Evolutionary conservation across 208 protist genomes (phyloP), one percentile per base, ranked within the genome.

Genomic region (Balamuthia mandrillaris): DNA sequence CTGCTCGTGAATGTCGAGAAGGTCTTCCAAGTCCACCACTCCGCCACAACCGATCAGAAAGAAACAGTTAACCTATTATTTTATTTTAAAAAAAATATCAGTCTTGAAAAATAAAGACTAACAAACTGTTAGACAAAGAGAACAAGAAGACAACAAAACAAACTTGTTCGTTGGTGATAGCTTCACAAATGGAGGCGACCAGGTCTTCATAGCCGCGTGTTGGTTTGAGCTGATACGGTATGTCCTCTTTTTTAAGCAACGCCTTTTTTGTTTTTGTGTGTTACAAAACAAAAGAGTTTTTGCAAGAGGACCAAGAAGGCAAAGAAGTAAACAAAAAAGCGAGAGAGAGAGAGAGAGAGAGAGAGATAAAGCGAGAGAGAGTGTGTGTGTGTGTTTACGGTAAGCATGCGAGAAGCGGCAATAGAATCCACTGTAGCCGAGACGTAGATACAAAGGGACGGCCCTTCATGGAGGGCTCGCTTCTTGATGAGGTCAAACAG

Each of bases 11-110:
- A 82, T 24, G 39, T 42, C 74, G 18, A 82, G 52, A 4, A 82
- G 35, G 6, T 27, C 39, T 7, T 24, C 74, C n/a, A 82, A 35
- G 52, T 82, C 74, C 7, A 82, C 74, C 52, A 66, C 65, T 24
- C 39, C 74, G 10, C 74, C 74, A 39, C 74, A 82, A 39, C 65
- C 65, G 35, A 82, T 39, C 18, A 82, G 52, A 10, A 82, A 82
- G 21, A 82, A 54, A 0, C 52, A 33, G 0, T 49, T 42, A 0
- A 33, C 58, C 70, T 79, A 45, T n/a, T n/a, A n/a, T 29, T 0
- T 16, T 54, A n/a, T n/a, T n/a, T n/a, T 37, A 2, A 18, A 52
- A 27, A 52, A 75, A 44, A 18, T 29, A 63, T 29, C 0, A 21
- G 52, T 37, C 6, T 16, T 39, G 41, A 52, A 75, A 44, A 18